A percentile compares a stretch with the other conserved stretches of the same genome.
These are phyloP conservation scores for Lathyrus oleraceus DNA, from an alignment of 306 rosid species.

Conservation along the genomic window DNA sequence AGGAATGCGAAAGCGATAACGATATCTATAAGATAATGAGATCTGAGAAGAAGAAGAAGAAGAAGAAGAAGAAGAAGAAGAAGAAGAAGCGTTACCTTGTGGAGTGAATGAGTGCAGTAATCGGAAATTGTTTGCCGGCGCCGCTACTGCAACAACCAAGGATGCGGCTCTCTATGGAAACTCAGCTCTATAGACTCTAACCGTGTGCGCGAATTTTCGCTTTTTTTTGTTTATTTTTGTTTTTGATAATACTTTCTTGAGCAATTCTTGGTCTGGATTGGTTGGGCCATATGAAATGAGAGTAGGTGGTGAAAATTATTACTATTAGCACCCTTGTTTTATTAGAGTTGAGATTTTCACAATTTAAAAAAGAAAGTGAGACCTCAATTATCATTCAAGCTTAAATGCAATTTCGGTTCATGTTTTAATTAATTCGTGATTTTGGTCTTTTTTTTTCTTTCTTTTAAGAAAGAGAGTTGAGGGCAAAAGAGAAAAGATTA, in stretches of 20 bases:
- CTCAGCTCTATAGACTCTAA: neutral
- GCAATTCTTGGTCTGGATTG: neutral
- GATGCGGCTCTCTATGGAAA: conserved; percentile 22
- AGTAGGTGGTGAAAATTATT: neutral
- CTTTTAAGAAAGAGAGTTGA: too few relatives aligned
- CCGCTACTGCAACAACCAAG: too few relatives aligned
- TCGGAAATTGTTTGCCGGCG: conserved; percentile 3
- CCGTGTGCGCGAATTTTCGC: neutral
- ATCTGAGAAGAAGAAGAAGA: too few relatives aligned
- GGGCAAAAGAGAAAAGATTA: too few relatives aligned
- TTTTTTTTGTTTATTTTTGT: neutral
- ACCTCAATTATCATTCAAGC: too few relatives aligned
- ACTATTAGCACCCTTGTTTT: neutral
- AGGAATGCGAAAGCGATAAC: neutral
- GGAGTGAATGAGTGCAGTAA: conserved; percentile 11
- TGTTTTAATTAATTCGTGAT: too few relatives aligned
- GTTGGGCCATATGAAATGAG: neutral
- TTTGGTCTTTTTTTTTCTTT: too few relatives aligned
- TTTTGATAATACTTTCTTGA: neutral
- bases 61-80: neutral
- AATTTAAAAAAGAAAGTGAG: too few relatives aligned
- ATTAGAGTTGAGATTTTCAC: too few relatives aligned
- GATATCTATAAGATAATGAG: neutral
- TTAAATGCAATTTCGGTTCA: too few relatives aligned
- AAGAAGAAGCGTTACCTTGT: conserved; percentile 31